Evolutionary conservation across 768 basidiomycete genomes (phyloP), one percentile per base, ranked within the genome.

Genomic region (Royoungia palumana): DNA sequence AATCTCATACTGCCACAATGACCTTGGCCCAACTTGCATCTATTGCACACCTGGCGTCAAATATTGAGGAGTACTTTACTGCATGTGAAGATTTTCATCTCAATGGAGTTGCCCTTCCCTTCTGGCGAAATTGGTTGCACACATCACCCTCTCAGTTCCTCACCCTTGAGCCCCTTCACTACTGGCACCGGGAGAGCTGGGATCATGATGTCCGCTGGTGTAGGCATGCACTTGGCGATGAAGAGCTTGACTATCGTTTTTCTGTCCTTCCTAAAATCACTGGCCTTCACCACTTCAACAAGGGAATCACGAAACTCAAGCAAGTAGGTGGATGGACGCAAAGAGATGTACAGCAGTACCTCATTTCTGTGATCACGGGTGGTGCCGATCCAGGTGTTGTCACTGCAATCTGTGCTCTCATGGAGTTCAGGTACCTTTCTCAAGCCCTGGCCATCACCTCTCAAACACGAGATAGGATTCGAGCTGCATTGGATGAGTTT

Each of bases 281-380:
- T 13, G 71, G 71, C 5, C 67, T 64, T 51, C 56, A 62, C 24
- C 72, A 73, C 32, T 76, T 74, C 43, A 50, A 54, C 10, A 59
- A 69, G 8, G 71, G 75, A 0, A 70, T 76, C n/a, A 72, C 67
- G 4, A 53, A 55, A 10, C 47, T 76, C 11, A 75, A 74, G 39
- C 75, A 76, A 50, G 68, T 73, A 0, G 70, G 70, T 21, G 71
- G 74, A 0, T 30, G 63, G 10, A 70, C 70, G 20, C 70, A 75
- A 43, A 39, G 68, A 3, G 66, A 76, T 24, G 56, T 75, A 1
- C 65, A 76, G 47, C 47, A 53, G 6, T 68, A 68, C 38, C 49
- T 76, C 8, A 37, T 77, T 9, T 37, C 57, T 7, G 50, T 71
- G 11, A 67, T 75, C 32, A 64, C 69, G 35, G 69, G 66, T n/a